These are phyloP conservation scores for Picochlorum sp. DNA, from an alignment of 139 green algal species.

Conservation along the genomic window DNA sequence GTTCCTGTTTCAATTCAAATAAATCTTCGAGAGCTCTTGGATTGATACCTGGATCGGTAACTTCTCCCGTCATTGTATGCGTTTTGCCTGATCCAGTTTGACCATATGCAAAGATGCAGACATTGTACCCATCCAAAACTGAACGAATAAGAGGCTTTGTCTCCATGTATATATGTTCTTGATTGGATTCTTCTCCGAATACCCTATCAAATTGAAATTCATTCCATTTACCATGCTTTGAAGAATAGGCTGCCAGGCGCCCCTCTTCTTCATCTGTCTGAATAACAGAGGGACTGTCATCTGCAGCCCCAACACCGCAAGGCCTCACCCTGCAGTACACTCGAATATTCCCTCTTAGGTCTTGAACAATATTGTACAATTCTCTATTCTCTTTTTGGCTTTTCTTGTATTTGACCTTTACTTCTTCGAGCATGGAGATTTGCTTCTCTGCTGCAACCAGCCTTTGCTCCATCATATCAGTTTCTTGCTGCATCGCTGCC, in stretches of 20 bases:
- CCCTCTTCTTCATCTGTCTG: slow-evolving; percentile 36
- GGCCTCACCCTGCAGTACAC: slow-evolving; percentile 79
- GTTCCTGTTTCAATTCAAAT: slow-evolving; percentile 54
- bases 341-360: slow-evolving; percentile 75
- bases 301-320: slow-evolving; percentile 50
- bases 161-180: slow-evolving; percentile 78
- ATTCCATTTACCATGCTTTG: slow-evolving; percentile 18
- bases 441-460: slow-evolving; percentile 9
- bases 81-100: slow-evolving; percentile 79
- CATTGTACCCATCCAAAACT: slow-evolving; percentile 77
- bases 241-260: slow-evolving; percentile 16
- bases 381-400: slow-evolving; percentile 44
- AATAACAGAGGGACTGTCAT: slow-evolving; percentile 27
- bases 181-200: slow-evolving; percentile 54
- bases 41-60: slow-evolving; percentile 74
- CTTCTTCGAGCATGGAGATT: slow-evolving; percentile 11
- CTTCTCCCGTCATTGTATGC: slow-evolving; percentile 74
- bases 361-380: slow-evolving; percentile 78
- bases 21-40: slow-evolving; percentile 83
- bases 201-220: slow-evolving; percentile 58
- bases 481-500: not conserved
- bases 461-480: not conserved
- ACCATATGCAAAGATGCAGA: slow-evolving; percentile 65
- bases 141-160: slow-evolving; percentile 73
- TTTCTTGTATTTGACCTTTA: slow-evolving; percentile 32